phyloP scores from a whole-genome alignment of 202 grass and related monocot species.

The Saccharum hybrid region DNA sequence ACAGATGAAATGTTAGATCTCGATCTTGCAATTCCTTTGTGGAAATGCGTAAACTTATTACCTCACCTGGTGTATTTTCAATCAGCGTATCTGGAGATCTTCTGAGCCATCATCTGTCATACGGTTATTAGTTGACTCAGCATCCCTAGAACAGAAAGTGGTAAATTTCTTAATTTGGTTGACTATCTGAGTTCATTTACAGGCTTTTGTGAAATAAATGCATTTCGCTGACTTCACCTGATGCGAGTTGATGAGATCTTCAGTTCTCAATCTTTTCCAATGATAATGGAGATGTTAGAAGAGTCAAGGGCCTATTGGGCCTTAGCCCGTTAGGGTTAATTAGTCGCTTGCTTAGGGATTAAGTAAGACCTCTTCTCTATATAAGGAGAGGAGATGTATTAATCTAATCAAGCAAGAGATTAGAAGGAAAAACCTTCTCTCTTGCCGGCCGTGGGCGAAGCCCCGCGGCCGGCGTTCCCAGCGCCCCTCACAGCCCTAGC shows the following conservation, averaged over 20 bases:
- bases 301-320: no score
- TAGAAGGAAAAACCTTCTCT: no score
- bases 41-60: constrained; percentile 8
- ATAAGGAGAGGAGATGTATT: no score
- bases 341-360: no score
- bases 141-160: constrained; percentile 43
- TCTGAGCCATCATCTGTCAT: constrained; percentile 36
- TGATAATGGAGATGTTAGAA: background rate
- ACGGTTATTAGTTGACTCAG: constrained; percentile 46
- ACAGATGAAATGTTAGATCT: constrained; percentile 10
- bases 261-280: background rate
- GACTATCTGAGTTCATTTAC: constrained; percentile 39
- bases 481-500: no score
- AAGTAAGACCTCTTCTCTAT: no score
- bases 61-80: background rate
- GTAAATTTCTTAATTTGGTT: constrained; percentile 42
- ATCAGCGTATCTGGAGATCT: constrained; percentile 51
- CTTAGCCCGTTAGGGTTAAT: no score
- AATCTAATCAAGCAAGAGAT: no score
- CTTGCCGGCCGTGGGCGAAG: no score
- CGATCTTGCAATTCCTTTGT: background rate
- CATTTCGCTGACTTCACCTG: constrained; percentile 41
- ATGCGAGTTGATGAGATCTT: constrained; percentile 18
- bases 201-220: constrained; percentile 22
- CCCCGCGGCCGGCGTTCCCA: no score